Evolutionary conservation across 2,329 filamentous ascomycete genomes (phyloP), one percentile per base, ranked within the genome.

Genomic region (Diaporthe helianthi): DNA sequence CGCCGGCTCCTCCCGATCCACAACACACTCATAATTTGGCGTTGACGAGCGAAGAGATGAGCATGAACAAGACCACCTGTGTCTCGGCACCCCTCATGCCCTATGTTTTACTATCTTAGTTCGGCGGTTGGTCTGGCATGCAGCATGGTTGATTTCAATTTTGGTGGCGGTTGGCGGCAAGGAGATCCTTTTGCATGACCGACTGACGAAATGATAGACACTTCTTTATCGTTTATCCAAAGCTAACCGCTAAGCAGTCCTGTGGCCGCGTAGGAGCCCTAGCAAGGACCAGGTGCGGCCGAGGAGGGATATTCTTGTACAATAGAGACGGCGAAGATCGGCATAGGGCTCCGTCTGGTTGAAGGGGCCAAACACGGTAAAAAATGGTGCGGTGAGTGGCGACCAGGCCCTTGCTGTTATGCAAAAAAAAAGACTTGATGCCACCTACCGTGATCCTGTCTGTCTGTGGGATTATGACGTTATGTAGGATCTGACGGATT

Each of bases 161-260:
- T 36, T 22, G 38, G 29, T 38, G 54, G 60, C 44, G 44, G 54
- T 31, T 17, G 63, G 68, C 24, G 36, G 68, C 47, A 47, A 54
- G 55, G 60, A 19, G 63, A 49, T 67, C 26, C 31, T 58, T 67
- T 69, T 69, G 68, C 63, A 67, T 69, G 52, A 52, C 64, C 53
- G 46, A 54, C 53, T 55, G 33, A 66, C 29, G 68, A 63, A 52
- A 69, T 41, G 68, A 67, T 69, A 69, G 68, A 69, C 68, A 60
- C 46, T 63, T 52, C 44, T 61, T 61, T 60, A 55, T 66, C 61
- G 19, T 55, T 47, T 41, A 66, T 41, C 24, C 22, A 47, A 51
- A 38, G 41, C 51, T 31, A 44, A 29, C 61, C 53, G 53, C 53
- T 47, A 46, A 63, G 54, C 63, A 69, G 41, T 46, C 41, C 41